A percentile compares a stretch with the other conserved stretches of the same genome.
These are phyloP conservation scores for Botrytis byssoidea DNA, from an alignment of 2,329 filamentous ascomycete genomes.

Conservation along the genomic window DNA sequence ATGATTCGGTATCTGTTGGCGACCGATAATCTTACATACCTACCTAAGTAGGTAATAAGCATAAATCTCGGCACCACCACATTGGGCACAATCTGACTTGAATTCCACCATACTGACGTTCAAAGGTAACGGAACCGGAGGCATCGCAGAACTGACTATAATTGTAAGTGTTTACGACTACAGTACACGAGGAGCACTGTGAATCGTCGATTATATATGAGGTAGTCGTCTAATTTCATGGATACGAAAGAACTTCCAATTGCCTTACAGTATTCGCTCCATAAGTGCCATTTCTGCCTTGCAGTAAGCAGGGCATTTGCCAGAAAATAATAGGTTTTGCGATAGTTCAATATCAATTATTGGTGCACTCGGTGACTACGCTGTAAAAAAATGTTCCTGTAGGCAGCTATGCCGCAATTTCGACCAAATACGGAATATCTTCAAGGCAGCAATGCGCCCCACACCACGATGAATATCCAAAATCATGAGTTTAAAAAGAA, in stretches of 20 bases:
- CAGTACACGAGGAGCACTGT: neutral
- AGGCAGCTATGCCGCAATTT: conserved; percentile 4
- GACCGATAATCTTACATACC: neutral
- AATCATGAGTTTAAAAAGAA: neutral
- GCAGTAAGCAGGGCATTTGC: neutral
- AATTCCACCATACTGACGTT: neutral
- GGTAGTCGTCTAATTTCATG: neutral
- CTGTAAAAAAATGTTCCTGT: neutral
- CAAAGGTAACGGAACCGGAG: neutral
- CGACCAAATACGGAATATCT: neutral
- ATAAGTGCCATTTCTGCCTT: neutral
- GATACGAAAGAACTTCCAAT: neutral
- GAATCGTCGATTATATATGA: neutral
- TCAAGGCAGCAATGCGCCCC: neutral
- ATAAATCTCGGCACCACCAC: neutral
- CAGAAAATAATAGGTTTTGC: neutral
- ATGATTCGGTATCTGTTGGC: neutral
- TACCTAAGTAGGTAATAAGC: neutral
- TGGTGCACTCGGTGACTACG: neutral
- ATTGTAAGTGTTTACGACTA: neutral
- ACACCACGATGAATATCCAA: neutral
- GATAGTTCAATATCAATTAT: neutral
- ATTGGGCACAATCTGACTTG: neutral
- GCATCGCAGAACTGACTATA: neutral
- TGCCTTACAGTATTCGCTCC: neutral